A percentile compares a stretch with the other conserved stretches of the same genome.
Conservation (phyloP, 257 asterid species). For the Gardenia jasminoides region DNA sequence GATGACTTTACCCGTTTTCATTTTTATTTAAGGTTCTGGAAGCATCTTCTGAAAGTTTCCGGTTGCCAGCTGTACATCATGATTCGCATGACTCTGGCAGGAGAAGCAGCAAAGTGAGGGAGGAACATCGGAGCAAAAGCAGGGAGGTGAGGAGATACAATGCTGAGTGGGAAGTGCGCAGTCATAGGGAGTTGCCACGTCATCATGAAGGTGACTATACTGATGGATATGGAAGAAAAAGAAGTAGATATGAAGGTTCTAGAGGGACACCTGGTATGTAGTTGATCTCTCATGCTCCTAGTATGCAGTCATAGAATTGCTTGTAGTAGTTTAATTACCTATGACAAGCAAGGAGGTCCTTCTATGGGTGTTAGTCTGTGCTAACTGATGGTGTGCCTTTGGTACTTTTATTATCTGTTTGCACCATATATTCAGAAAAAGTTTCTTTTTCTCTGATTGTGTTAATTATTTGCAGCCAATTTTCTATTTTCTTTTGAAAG, state of each 20-base stretch:
- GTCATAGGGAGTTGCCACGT: constrained; percentile 55
- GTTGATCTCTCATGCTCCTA: not conserved
- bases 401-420: not conserved
- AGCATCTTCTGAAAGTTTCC: constrained; percentile 47
- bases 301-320: not conserved
- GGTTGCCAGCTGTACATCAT: constrained; percentile 47
- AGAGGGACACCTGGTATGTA: constrained; percentile 68
- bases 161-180: constrained; percentile 49
- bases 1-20: not conserved
- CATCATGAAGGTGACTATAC: constrained; percentile 44
- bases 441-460: not conserved
- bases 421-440: not conserved
- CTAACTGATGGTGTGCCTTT: not conserved
- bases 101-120: constrained; percentile 49
- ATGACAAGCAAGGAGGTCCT: not conserved
- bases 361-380: not conserved
- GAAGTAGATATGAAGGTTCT: constrained; percentile 61
- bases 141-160: constrained; percentile 40
- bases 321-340: not conserved
- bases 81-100: constrained; percentile 44
- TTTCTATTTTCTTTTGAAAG: not conserved
- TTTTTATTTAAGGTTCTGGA: constrained; percentile 40
- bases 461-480: not conserved
- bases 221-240: constrained; percentile 57
- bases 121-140: constrained; percentile 44